phyloP scores from a whole-genome alignment of 2,329 filamentous ascomycete genomes.

The Tolypocladium tropicale region DNA sequence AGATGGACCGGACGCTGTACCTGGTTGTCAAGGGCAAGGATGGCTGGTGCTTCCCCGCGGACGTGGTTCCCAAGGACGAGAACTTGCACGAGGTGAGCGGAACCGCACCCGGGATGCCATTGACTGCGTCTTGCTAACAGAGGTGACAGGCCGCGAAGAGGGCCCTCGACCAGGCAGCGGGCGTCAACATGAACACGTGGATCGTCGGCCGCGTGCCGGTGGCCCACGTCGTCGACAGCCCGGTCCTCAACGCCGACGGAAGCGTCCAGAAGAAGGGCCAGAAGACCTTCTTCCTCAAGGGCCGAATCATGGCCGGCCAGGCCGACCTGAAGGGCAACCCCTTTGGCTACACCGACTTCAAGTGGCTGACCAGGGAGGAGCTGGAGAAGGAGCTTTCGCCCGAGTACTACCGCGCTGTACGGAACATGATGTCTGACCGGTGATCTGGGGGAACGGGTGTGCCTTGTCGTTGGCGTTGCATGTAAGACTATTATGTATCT shows the following conservation, averaged over 20 bases:
- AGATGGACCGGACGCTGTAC: constrained; percentile 76
- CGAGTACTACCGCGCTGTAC: constrained; percentile 64
- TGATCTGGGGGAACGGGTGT: constrained; percentile 28
- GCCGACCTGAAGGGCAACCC: constrained; percentile 64
- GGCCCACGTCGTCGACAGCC: constrained; percentile 60
- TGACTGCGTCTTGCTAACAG: neutral
- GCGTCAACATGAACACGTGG: constrained; percentile 98
- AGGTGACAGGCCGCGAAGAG: constrained; percentile 63
- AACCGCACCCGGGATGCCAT: neutral
- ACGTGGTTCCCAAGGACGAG: constrained; percentile 58
- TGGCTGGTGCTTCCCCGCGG: constrained; percentile 78
- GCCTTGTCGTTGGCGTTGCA: neutral
- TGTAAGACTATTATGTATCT: constrained; percentile 6
- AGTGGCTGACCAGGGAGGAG: constrained; percentile 90
- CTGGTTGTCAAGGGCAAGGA: constrained; percentile 67
- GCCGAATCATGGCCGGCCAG: constrained; percentile 94
- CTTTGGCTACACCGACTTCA: constrained; percentile 69
- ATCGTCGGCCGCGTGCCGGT: constrained; percentile 85
- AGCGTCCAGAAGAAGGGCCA: constrained; percentile 44
- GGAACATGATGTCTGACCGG: constrained; percentile 75
- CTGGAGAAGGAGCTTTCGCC: constrained; percentile 54
- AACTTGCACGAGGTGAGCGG: constrained; percentile 69
- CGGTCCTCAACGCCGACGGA: constrained; percentile 32
- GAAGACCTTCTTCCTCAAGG: constrained; percentile 95
- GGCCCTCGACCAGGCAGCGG: constrained; percentile 65